These are phyloP conservation scores for Cynara cardunculus DNA, from an alignment of 129 eudicot genomes.

Conservation along the genomic window DNA sequence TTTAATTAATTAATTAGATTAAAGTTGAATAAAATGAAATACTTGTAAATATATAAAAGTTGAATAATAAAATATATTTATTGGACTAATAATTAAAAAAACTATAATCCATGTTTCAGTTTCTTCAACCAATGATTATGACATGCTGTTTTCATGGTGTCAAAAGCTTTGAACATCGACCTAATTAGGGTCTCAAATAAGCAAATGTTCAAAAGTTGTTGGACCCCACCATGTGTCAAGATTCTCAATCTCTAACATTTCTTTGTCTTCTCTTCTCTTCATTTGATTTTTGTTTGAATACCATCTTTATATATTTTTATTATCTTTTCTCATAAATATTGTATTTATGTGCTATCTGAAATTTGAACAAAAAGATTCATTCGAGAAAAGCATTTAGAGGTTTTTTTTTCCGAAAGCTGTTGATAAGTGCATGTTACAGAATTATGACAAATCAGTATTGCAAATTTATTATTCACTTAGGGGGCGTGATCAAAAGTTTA, in stretches of 20 bases:
- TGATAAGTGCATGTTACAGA: no score
- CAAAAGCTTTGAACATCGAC: constrained; percentile 12
- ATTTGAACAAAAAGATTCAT: not conserved
- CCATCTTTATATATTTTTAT: not conserved
- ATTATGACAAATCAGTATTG: no score
- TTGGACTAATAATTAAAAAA: not conserved
- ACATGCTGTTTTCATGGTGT: constrained; percentile 32
- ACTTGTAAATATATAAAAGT: not conserved
- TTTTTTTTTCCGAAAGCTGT: no score
- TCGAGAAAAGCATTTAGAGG: no score
- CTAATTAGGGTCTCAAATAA: not conserved
- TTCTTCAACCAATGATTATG: constrained; percentile 20
- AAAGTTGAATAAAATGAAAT: not conserved
- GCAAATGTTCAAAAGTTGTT: not conserved
- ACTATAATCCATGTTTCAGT: not conserved
- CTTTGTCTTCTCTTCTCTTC: not conserved
- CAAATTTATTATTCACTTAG: no score
- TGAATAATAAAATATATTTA: not conserved
- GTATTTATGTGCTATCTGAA: not conserved
- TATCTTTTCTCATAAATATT: not conserved
- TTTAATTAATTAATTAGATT: not conserved
- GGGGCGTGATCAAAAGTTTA: no score
- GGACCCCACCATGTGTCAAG: constrained; percentile 30
- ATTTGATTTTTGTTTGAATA: not conserved
- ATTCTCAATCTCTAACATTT: constrained; percentile 8